Evolutionary conservation across 1,284 basidiomycete species (phyloP).

Genomic region (Ustilago tritici): DNA sequence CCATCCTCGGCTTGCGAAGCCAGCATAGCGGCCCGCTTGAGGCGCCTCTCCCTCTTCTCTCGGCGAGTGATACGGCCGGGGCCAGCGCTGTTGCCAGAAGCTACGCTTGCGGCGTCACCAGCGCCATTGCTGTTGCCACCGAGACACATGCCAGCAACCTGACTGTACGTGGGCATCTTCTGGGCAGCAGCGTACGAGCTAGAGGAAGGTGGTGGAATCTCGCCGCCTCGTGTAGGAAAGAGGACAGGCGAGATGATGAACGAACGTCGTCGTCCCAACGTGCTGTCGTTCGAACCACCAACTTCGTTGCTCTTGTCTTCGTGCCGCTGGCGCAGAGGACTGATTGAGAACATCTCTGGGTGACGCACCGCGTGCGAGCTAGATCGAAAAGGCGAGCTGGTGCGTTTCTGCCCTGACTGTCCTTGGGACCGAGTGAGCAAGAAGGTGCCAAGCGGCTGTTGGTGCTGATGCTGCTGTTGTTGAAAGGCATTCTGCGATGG

Average conservation of each 20-base stretch:
- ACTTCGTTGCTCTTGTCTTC: slow-evolving; percentile 27
- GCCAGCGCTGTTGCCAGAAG: slow-evolving; percentile 43
- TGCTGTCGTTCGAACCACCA: slow-evolving; percentile 25
- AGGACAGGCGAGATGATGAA: slow-evolving; percentile 62
- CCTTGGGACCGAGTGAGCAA: slow-evolving; percentile 56
- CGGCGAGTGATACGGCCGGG: slow-evolving; percentile 57
- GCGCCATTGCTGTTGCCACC: slow-evolving; percentile 23
- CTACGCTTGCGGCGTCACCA: slow-evolving; percentile 42
- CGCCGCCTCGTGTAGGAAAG: slow-evolving; percentile 54
- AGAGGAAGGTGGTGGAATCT: slow-evolving; percentile 46
- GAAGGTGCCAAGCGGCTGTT: slow-evolving; percentile 54
- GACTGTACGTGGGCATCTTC: slow-evolving; percentile 34
- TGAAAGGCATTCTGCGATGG: slow-evolving; percentile 35
- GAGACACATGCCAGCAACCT: slow-evolving; percentile 34
- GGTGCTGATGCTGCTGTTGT: slow-evolving; percentile 34
- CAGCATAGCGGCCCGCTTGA: slow-evolving; percentile 46
- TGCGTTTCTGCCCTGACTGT: slow-evolving; percentile 31
- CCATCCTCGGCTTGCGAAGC: slow-evolving; percentile 26
- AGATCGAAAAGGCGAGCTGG: slow-evolving; percentile 60
- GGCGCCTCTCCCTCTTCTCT: slow-evolving; percentile 60
- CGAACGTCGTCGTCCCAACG: slow-evolving; percentile 32
- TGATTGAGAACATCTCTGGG: slow-evolving; percentile 50
- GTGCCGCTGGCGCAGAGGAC: slow-evolving; percentile 35
- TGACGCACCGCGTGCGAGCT: slow-evolving; percentile 41
- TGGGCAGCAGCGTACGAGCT: slow-evolving; percentile 15